Percentiles rank a stretch among this genome's conserved stretches.
Evolutionary conservation across 1,284 basidiomycete genomes (phyloP).

Genomic region (Papiliotrema terrestris): DNA sequence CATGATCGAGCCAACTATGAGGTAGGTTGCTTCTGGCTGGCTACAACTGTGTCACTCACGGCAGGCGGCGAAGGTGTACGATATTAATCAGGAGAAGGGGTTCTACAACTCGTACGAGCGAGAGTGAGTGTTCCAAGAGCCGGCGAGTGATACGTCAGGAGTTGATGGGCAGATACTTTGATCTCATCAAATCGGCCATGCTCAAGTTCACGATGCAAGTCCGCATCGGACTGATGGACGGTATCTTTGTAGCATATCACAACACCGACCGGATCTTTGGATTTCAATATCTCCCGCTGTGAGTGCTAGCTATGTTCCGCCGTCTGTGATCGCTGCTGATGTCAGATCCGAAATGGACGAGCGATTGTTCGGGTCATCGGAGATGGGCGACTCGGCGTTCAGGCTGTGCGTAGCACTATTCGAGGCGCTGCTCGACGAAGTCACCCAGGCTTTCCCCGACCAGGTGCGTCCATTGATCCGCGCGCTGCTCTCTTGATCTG

Average conservation of each 20-base stretch:
- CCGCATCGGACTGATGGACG: slow-evolving; percentile 96
- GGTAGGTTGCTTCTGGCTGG: slow-evolving; percentile 49
- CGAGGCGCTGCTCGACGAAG: slow-evolving; percentile 65
- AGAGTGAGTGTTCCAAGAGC: slow-evolving; percentile 51
- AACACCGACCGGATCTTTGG: slow-evolving; percentile 86
- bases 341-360: slow-evolving; percentile 73
- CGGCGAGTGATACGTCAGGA: neutral
- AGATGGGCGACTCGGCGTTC: slow-evolving; percentile 72
- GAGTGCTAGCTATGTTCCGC: slow-evolving; percentile 3
- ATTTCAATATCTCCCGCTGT: slow-evolving; percentile 85
- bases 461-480: slow-evolving; percentile 56
- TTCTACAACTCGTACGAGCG: slow-evolving; percentile 72
- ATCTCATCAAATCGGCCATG: slow-evolving; percentile 88
- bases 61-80: slow-evolving; percentile 63
- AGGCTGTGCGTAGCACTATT: slow-evolving; percentile 68
- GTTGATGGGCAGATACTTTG: slow-evolving; percentile 59
- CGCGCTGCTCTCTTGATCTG: slow-evolving; percentile 30
- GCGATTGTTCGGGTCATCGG: slow-evolving; percentile 64
- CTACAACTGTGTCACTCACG: neutral
- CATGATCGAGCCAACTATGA: slow-evolving; percentile 81
- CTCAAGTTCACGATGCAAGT: slow-evolving; percentile 97
- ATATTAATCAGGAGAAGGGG: slow-evolving; percentile 64
- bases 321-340: neutral
- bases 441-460: slow-evolving; percentile 62
- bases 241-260: slow-evolving; percentile 91